Evolutionary conservation across 805 yeast genomes (phyloP), one percentile per base, ranked within the genome.

Genomic region (Metahyphopichia silvanorum): DNA sequence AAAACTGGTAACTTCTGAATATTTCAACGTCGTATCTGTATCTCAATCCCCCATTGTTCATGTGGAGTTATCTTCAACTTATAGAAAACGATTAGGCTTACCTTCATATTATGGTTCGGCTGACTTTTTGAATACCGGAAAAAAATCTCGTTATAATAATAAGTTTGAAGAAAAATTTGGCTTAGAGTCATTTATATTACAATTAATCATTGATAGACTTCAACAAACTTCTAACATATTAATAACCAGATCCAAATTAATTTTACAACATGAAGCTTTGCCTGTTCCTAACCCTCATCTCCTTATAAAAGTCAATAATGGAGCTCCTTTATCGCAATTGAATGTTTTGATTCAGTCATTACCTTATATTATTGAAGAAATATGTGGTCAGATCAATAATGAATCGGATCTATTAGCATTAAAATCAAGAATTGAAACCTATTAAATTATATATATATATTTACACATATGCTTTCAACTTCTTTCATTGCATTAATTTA

Each of bases 251-350:
- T 66, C 79, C 17, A 77, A 77, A 36, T 68, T 69, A 37, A 71
- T 87, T 9, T 64, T 81, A 34, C 79, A 76, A 44, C 94, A 82
- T 51, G 97, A 88, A 53, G 62, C 78, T 32, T 66, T 84, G 39
- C 87, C 93, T 20, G 56, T 67, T 42, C 43, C 44, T 19, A 50
- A 51, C 34, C 73, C 73, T 3, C 64, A 57, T 29, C 57, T 66
- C 35, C 47, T 57, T 43, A 40, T 65, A 7, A 50, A 56, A 28
- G 40, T 64, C 22, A 63, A 52, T 42, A 39, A 35, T 22, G 63
- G 60, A n/a, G 55, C 49, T 5, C 31, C 57, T 3, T 22, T 32
- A 8, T 47, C 42, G 10, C 69, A 66, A 31, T 50, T 60, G 32
- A 42, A 48, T 12, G 33, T 34, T 3, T 47, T 56, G 18, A 46